Evolutionary conservation across 768 basidiomycete species (phyloP).

Genomic region (Leccinum broughii): DNA sequence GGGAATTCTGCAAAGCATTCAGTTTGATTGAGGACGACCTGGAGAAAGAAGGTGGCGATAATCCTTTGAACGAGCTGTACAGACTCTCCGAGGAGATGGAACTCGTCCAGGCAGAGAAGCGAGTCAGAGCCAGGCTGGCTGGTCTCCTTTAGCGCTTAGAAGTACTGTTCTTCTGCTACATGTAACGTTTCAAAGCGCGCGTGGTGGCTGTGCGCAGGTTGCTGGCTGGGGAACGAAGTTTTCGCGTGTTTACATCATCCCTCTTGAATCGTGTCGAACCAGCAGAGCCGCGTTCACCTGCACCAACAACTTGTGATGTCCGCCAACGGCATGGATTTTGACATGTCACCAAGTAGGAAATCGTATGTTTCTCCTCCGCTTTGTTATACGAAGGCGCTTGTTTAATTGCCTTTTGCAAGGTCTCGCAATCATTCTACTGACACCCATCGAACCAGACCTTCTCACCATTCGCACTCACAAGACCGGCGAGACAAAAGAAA

Average conservation of each 20-base stretch:
- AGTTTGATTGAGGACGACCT: slow-evolving; percentile 55
- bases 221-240: slow-evolving; percentile 30
- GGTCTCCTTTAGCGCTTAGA: slow-evolving; percentile 32
- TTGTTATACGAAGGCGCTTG: background rate
- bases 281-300: slow-evolving; percentile 4
- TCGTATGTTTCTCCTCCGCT: slow-evolving; percentile 47
- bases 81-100: slow-evolving; percentile 50
- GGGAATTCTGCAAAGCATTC: slow-evolving; percentile 57
- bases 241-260: slow-evolving; percentile 33
- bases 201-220: slow-evolving; percentile 27
- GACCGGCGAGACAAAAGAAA: slow-evolving; percentile 50
- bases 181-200: background rate
- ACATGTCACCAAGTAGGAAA: slow-evolving; percentile 57
- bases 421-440: slow-evolving; percentile 78
- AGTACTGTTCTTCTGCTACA: background rate
- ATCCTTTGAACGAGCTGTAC: slow-evolving; percentile 58
- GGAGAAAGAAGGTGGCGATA: slow-evolving; percentile 53
- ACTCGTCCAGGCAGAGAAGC: slow-evolving; percentile 57
- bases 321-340: slow-evolving; percentile 61
- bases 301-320: slow-evolving; percentile 37
- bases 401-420: slow-evolving; percentile 34
- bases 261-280: slow-evolving; percentile 14
- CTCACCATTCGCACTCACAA: slow-evolving; percentile 70
- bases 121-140: slow-evolving; percentile 52
- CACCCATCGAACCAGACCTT: slow-evolving; percentile 69